Percentiles rank a stretch among this genome's conserved stretches.
Conservation (phyloP, 169 alveolate genomes). For the Fabrea salina region DNA sequence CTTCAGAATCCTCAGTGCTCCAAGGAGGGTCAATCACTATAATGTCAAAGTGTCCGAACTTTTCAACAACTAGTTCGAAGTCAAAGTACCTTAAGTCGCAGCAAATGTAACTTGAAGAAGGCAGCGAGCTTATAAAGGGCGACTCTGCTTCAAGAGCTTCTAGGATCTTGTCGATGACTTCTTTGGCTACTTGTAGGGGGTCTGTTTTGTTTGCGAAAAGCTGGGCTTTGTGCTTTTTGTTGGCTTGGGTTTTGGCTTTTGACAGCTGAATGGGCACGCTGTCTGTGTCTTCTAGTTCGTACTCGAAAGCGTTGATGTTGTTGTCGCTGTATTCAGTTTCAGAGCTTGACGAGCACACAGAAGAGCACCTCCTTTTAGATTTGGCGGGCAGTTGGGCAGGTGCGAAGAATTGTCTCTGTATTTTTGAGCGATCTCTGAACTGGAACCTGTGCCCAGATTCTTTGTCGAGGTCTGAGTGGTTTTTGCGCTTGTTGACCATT, state of each 20-base stretch:
- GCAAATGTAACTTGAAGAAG: slow-evolving; percentile 56
- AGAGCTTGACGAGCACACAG: too few species aligned
- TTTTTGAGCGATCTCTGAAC: too few species aligned
- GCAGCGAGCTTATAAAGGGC: background rate
- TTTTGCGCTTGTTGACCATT: too few species aligned
- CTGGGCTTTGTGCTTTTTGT: slow-evolving; percentile 16
- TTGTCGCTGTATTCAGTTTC: too few species aligned
- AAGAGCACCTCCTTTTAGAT: too few species aligned
- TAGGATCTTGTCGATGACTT: background rate
- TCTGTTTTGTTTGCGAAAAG: too few species aligned
- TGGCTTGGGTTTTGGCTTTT: slow-evolving; percentile 27
- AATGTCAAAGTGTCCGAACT: slow-evolving; percentile 68
- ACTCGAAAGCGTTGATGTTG: slow-evolving; percentile 4
- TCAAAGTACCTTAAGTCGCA: slow-evolving; percentile 70
- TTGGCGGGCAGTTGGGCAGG: too few species aligned
- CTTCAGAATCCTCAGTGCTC: slow-evolving; percentile 73
- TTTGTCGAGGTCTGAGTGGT: too few species aligned
- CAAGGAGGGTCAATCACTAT: slow-evolving; percentile 74
- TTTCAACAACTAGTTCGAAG: slow-evolving; percentile 47
- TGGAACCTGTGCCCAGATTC: too few species aligned
- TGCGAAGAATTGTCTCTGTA: too few species aligned
- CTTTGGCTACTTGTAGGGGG: background rate
- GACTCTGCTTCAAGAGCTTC: slow-evolving; percentile 14
- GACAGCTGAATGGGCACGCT: slow-evolving; percentile 1
- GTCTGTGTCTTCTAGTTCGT: background rate